Evolutionary conservation across 495 filamentous ascomycete species (phyloP).

Genomic region (Penicillium crystallinum): DNA sequence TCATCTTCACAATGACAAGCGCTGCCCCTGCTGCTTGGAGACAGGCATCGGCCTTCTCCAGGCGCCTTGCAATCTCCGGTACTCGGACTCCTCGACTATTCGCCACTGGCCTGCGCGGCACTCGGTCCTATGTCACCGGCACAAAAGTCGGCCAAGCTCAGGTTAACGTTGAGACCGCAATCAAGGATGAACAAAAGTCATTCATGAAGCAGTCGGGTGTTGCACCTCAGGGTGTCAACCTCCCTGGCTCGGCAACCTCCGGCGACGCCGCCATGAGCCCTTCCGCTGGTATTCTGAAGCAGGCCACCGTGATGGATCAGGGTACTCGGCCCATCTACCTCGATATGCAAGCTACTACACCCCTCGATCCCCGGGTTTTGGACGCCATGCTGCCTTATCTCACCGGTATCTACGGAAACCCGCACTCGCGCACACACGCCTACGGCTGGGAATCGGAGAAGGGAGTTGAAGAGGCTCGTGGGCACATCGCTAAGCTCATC

Average conservation of each 20-base stretch:
- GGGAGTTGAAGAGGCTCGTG: conserved; percentile 79
- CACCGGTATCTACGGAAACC: conserved; percentile 92
- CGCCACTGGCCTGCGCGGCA: conserved; percentile 24
- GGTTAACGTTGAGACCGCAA: conserved; percentile 74
- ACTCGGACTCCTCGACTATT: conserved; percentile 45
- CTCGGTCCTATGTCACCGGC: conserved; percentile 76
- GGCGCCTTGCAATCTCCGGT: conserved; percentile 43
- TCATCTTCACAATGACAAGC: conserved; percentile 57
- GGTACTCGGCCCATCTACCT: conserved; percentile 93
- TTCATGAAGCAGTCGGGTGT: conserved; percentile 69
- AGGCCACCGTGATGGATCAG: conserved; percentile 90
- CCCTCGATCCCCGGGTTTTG: conserved; percentile 85
- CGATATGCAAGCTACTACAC: conserved; percentile 98
- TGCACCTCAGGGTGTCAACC: conserved; percentile 44
- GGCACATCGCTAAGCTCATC: conserved; percentile 77
- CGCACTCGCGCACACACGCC: conserved; percentile 94
- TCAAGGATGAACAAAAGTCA: conserved; percentile 75
- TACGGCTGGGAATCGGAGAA: conserved; percentile 99
- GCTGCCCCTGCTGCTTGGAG: conserved; percentile 67
- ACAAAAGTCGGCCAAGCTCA: conserved; percentile 74
- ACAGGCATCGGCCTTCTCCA: conserved; percentile 68
- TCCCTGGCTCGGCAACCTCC: conserved; percentile 55
- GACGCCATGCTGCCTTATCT: conserved; percentile 96
- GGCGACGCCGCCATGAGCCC: conserved; percentile 73
- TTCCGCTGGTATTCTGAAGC: conserved; percentile 80